Percentiles rank a stretch among this genome's conserved stretches.
These are phyloP conservation scores for Tolypocladium amazonense DNA, from an alignment of 2,329 filamentous ascomycete genomes.

Conservation along the genomic window DNA sequence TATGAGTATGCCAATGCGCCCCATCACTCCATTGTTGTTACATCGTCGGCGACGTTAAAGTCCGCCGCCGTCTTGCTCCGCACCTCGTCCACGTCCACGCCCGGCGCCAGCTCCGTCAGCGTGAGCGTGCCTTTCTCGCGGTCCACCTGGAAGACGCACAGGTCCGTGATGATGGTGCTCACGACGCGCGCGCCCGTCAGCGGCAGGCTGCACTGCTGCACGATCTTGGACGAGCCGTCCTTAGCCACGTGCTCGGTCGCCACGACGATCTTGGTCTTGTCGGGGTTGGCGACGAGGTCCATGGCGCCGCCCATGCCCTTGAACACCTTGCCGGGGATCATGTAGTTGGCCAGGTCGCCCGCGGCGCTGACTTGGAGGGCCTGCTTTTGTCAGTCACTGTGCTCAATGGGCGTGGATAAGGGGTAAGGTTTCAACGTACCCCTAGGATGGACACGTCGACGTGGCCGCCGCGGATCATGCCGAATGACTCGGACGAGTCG, in stretches of 20 bases:
- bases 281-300: conserved; percentile 62
- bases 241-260: conserved; percentile 61
- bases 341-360: conserved; percentile 80
- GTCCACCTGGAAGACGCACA: conserved; percentile 64
- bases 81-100: conserved; percentile 58
- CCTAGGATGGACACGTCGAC: conserved; percentile 78
- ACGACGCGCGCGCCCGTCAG: conserved; percentile 57
- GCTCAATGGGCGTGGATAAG: background rate
- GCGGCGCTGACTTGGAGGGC: conserved; percentile 70
- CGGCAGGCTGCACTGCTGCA: conserved; percentile 52
- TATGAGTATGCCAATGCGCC: background rate
- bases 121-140: conserved; percentile 50
- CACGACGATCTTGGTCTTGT: conserved; percentile 62
- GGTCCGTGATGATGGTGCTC: conserved; percentile 62
- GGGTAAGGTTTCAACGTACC: conserved; percentile 18
- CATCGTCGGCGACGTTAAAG: conserved; percentile 49
- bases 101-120: conserved; percentile 60
- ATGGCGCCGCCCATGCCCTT: conserved; percentile 81
- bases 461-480: conserved; percentile 78
- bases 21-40: conserved; percentile 35
- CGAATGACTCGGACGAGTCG: conserved; percentile 72
- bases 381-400: conserved; percentile 3
- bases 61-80: conserved; percentile 58
- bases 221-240: conserved; percentile 56
- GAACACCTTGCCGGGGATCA: conserved; percentile 79